These are phyloP conservation scores for Mycena belliarum DNA, from an alignment of 768 basidiomycete species.

Conservation along the genomic window DNA sequence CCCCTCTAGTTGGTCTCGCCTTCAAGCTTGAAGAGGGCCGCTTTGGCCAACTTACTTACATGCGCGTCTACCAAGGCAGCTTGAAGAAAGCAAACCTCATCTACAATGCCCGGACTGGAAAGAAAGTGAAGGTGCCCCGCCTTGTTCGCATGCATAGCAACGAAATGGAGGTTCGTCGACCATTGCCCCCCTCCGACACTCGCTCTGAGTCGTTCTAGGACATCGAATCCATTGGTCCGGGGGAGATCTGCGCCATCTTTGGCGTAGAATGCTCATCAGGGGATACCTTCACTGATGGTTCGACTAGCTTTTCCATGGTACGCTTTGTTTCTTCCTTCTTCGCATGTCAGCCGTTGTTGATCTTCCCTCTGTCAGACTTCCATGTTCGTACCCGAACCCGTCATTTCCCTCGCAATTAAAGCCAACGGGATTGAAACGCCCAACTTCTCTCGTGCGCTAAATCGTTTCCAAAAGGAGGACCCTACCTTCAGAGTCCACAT, in stretches of 20 bases:
- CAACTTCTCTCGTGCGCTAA: constrained; percentile 94
- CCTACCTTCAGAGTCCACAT: constrained; percentile 98
- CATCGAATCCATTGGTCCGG: constrained; percentile 89
- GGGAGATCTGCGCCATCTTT: constrained; percentile 99
- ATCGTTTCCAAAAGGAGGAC: constrained; percentile 98
- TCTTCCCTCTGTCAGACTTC: constrained; percentile 66
- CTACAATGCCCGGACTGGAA: constrained; percentile 91
- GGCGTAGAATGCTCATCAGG: constrained; percentile 98
- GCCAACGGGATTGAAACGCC: constrained; percentile 91
- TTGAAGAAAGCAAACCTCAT: constrained; percentile 85
- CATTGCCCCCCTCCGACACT: not conserved
- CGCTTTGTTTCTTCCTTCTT: no score
- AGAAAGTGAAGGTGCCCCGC: constrained; percentile 95
- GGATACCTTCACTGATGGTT: constrained; percentile 95
- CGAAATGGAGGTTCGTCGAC: constrained; percentile 86
- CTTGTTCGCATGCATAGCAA: constrained; percentile 98
- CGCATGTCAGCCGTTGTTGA: no score
- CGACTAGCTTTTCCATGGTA: constrained; percentile 91
- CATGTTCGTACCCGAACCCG: constrained; percentile 98
- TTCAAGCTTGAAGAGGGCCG: constrained; percentile 99
- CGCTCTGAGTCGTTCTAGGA: constrained; percentile 52
- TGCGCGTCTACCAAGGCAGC: constrained; percentile 96
- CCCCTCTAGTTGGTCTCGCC: constrained; percentile 89
- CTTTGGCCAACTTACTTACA: constrained; percentile 97
- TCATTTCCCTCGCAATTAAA: constrained; percentile 93